These are phyloP conservation scores for Rhodotorula sp. DNA, from an alignment of 1,284 basidiomycete genomes.

Conservation along the genomic window DNA sequence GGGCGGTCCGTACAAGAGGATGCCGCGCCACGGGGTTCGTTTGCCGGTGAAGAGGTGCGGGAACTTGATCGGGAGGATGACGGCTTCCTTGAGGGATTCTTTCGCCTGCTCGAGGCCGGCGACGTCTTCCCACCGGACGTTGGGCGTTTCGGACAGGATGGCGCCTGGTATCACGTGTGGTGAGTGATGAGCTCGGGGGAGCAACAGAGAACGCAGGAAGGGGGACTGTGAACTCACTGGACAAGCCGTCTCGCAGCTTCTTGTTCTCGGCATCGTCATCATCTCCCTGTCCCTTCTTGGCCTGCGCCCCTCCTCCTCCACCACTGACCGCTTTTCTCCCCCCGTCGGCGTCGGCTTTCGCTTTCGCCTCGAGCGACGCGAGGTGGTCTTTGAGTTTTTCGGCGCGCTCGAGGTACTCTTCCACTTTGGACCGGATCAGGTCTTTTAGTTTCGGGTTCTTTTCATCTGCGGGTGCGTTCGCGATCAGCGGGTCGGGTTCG, in stretches of 20 bases:
- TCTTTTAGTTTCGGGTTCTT: slow-evolving; percentile 92
- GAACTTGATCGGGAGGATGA: slow-evolving; percentile 98
- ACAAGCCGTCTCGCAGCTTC: slow-evolving; percentile 85
- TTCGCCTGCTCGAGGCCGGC: slow-evolving; percentile 93
- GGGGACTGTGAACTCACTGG: slow-evolving; percentile 53
- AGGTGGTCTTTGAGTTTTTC: slow-evolving; percentile 89
- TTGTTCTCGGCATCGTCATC: slow-evolving; percentile 88
- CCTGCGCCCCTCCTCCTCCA: slow-evolving; percentile 55
- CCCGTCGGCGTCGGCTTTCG: slow-evolving; percentile 72
- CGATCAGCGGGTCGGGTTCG: neutral
- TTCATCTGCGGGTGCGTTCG: slow-evolving; percentile 63
- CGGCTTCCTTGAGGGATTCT: slow-evolving; percentile 94
- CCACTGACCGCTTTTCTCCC: slow-evolving; percentile 64
- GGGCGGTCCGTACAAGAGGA: slow-evolving; percentile 92
- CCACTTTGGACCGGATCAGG: slow-evolving; percentile 84
- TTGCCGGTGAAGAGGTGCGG: slow-evolving; percentile 98
- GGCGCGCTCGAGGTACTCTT: slow-evolving; percentile 87
- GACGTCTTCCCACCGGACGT: slow-evolving; percentile 97
- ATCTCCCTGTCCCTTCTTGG: slow-evolving; percentile 57
- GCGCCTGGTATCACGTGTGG: slow-evolving; percentile 56
- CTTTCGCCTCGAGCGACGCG: slow-evolving; percentile 58
- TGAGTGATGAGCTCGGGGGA: neutral
- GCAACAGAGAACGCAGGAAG: neutral
- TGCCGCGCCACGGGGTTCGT: slow-evolving; percentile 94
- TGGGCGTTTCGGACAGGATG: slow-evolving; percentile 90